These are phyloP conservation scores for Punica granatum DNA, from an alignment of 345 rosid genomes.

Conservation along the genomic window DNA sequence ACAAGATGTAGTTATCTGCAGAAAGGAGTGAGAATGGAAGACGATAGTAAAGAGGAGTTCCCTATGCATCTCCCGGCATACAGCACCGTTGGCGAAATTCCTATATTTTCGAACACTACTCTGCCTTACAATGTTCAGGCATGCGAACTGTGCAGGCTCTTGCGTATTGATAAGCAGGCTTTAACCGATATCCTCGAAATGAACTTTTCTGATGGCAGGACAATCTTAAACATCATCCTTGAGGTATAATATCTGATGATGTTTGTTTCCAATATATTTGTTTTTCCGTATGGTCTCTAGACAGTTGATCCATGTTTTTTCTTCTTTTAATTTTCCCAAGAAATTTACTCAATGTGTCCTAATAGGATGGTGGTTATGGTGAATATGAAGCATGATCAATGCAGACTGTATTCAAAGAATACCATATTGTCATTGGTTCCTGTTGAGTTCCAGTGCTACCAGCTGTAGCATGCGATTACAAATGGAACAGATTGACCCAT, in stretches of 20 bases:
- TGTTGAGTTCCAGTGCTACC: not conserved
- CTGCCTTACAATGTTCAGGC: conserved; percentile 54
- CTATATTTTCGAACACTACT: conserved; percentile 65
- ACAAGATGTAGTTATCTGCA: conserved; percentile 17
- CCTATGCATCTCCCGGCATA: conserved; percentile 19
- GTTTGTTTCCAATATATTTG: not conserved
- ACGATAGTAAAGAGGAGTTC: conserved; percentile 24
- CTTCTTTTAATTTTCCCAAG: no score
- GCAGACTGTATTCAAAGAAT: not conserved
- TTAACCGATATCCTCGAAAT: conserved; percentile 56
- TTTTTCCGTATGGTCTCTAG: not conserved
- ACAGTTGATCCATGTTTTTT: not conserved
- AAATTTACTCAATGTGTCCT: no score
- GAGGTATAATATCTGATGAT: conserved; percentile 29
- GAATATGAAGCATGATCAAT: no score
- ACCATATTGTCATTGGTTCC: not conserved
- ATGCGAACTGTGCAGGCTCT: conserved; percentile 46
- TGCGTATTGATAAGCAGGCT: conserved; percentile 69
- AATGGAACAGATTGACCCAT: not conserved
- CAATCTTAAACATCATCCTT: conserved; percentile 56
- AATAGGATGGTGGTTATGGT: no score
- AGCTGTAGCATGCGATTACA: not conserved
- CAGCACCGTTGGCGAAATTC: conserved; percentile 60
- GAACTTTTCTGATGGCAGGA: conserved; percentile 63
- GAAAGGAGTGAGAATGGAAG: conserved; percentile 50